Evolutionary conservation across 805 yeast genomes (phyloP), one percentile per base, ranked within the genome.

Genomic region (Yarrowia sp.): DNA sequence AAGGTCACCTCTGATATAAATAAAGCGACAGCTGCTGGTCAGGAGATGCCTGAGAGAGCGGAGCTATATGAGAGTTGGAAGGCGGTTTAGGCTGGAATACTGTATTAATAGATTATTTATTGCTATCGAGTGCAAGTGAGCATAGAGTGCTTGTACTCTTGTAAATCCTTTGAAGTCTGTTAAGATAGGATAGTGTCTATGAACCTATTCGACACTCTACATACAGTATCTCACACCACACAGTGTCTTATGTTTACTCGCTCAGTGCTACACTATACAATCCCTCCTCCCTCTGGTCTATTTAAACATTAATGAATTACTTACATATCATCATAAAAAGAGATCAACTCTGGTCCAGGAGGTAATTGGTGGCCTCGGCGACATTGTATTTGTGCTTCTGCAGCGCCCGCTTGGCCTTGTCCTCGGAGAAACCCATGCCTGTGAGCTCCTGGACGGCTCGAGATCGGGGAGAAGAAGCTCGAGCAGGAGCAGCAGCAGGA

Each of bases 361-460:
- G 80, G 74, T 82, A 87, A 76, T 93, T 93, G 0, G 97, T 90
- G n/a, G 98, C 97, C 68, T 87, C 87, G 71, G 88, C 92, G 68
- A 92, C 78, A 74, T 90, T 85, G 91, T 94, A 90, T 69, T 86
- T 81, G 71, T 88, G 87, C 74, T 79, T 82, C 72, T 85, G 82
- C 68, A 93, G 81, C 8, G 98, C 97, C 12, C 81, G 82, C 8
- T 83, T 72, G 1, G 94, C 92, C 65, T 86, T 87, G 0, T 81
- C 80, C 70, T 84, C 83, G 17, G 86, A 84, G 75, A 93, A 93
- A 2, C 98, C 98, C 97, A 93, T 93, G 42, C 93, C 92, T 24
- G 87, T 86, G 70, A 93, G 80, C 76, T 93, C 96, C 72, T 87
- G 89, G 53, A 92, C 81, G 0, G 94, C 90, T 68, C 84, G 74